These are phyloP conservation scores for Selenicereus undatus DNA, from an alignment of 148 eudicot species.

Conservation along the genomic window DNA sequence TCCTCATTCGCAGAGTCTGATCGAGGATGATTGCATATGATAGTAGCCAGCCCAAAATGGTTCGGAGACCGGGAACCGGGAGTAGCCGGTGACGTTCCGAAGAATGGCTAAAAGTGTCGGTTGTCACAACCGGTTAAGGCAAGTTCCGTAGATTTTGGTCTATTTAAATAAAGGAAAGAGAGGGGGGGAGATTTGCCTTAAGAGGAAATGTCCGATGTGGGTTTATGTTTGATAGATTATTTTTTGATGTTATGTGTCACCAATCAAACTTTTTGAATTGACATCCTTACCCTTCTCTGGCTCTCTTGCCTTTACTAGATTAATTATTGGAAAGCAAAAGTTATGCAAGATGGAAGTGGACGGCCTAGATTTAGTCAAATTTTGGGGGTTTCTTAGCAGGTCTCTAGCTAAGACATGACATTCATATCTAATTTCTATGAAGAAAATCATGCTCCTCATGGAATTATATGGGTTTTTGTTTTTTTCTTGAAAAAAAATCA, in stretches of 20 bases:
- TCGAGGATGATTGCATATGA: slow-evolving; percentile 1
- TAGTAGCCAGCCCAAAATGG: not conserved
- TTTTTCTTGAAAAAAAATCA: too few species aligned
- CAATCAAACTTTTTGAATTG: not conserved
- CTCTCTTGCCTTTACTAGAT: not conserved
- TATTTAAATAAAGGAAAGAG: not conserved
- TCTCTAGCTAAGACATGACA: not conserved
- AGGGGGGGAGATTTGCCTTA: not conserved
- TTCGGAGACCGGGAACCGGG: not conserved
- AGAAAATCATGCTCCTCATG: not conserved
- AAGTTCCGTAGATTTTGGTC: not conserved
- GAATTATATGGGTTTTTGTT: not conserved
- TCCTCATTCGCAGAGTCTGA: not conserved
- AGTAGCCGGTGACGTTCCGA: not conserved
- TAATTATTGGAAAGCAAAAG: not conserved
- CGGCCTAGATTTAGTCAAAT: not conserved
- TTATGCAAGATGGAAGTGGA: not conserved
- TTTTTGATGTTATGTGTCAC: not conserved
- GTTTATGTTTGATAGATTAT: not conserved
- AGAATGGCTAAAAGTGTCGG: not conserved
- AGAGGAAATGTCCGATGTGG: slow-evolving; percentile 4
- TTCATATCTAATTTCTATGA: not conserved
- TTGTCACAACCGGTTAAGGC: not conserved
- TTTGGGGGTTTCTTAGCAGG: not conserved
- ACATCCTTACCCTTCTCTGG: not conserved